Base-by-base conservation (phyloP, 2,329 filamentous ascomycete genomes). In the Epichloe glyceriae region DNA sequence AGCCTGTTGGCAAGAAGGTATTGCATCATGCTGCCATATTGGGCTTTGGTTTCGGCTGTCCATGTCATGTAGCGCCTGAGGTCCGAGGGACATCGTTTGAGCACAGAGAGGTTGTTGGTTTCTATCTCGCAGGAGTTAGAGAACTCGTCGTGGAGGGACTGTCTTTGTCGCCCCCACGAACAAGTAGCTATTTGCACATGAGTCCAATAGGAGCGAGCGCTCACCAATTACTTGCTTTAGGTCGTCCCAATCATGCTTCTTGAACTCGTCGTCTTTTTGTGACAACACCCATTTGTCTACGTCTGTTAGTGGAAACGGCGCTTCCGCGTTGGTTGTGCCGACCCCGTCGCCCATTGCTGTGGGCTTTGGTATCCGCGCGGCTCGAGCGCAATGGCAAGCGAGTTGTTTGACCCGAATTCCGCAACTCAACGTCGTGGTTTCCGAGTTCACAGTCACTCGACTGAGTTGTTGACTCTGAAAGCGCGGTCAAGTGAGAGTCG, bases 61-160 rank as follows among this genome's bases (percentile, higher is more conserved):
- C 85, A 95, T 62, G 83, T 72, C 59, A 91, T 82, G 62, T 96
- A 96, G 40, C 78, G 77, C 49, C 85, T 77, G 53, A 95, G 72
- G 58, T 95, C 85, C 26, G 85, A 89, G 1, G 91, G 89, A 52
- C 83, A 80, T 38, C 91, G 79, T 63, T 88, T 87, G 58, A 96
- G 83, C 22, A 78, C 73, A 55, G 85, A 79, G 53, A 96, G 82
- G 37, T 83, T 69, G 61, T 83, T 83, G 49, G 63, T 68, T 48
- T 66, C 72, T 79, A 40, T 19, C 33, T 20, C 45, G 12, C 20
- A 17, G 17, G 6, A n/a, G 17, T 33, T 33, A 43, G 40, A 43
- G 44, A 30, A 8, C 4, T 14, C 11, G 20, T 20, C 40, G 40
- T 26, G 40, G 19, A 20, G 14, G 40, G 35, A 38, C 15, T 14